Percentiles rank a stretch among this genome's conserved stretches.
Conservation (phyloP, 768 basidiomycete species). For the Dendrothele bispora region DNA sequence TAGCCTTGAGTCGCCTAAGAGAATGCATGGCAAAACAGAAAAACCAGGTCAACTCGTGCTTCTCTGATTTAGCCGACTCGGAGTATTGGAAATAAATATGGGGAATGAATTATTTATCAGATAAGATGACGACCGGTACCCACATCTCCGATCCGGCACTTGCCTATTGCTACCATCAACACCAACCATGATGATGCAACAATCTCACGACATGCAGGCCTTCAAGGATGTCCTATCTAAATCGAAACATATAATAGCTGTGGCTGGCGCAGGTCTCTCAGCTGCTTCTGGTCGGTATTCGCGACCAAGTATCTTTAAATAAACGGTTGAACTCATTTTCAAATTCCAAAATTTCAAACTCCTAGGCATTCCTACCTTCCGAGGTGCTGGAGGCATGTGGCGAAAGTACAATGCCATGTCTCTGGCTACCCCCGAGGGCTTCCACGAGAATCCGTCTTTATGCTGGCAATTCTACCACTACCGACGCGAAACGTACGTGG, state of each 20-base stretch:
- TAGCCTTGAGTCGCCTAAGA: slow-evolving; percentile 37
- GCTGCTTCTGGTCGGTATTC: slow-evolving; percentile 22
- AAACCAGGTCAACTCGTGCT: neutral
- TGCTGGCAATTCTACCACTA: slow-evolving; percentile 72
- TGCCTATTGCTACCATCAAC: slow-evolving; percentile 18
- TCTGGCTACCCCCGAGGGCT: slow-evolving; percentile 56
- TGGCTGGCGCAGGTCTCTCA: slow-evolving; percentile 23
- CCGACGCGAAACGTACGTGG: slow-evolving; percentile 46
- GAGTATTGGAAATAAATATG: neutral
- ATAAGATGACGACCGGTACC: slow-evolving; percentile 20
- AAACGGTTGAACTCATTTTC: slow-evolving; percentile 10
- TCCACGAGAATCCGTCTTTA: slow-evolving; percentile 43
- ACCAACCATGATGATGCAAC: neutral
- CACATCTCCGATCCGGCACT: slow-evolving; percentile 4
- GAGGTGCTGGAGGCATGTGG: slow-evolving; percentile 54
- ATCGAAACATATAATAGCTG: slow-evolving; percentile 20
- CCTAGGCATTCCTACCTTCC: slow-evolving; percentile 49
- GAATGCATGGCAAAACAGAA: slow-evolving; percentile 29
- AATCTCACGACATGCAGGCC: slow-evolving; percentile 8
- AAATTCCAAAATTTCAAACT: slow-evolving; percentile 12
- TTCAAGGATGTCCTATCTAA: slow-evolving; percentile 9
- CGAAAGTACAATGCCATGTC: slow-evolving; percentile 46
- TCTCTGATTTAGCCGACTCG: no score
- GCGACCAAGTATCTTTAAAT: no score
- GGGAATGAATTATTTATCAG: slow-evolving; percentile 20